phyloP scores from a whole-genome alignment of 2,329 filamentous ascomycete species.

The Phaeomoniella chlamydospora region DNA sequence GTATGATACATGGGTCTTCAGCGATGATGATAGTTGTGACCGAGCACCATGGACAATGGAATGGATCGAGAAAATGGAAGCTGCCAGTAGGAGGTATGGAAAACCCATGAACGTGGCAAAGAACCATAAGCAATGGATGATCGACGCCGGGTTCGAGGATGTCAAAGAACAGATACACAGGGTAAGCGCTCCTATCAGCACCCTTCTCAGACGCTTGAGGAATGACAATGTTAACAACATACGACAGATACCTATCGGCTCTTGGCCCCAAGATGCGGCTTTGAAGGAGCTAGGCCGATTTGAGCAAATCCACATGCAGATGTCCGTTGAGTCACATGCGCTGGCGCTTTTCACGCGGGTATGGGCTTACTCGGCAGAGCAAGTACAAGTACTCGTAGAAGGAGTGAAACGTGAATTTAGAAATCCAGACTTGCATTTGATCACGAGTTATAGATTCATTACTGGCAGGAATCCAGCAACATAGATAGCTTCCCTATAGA shows the following conservation, averaged over 20 bases:
- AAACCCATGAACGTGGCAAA: constrained; percentile 20
- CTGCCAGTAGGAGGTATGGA: constrained; percentile 17
- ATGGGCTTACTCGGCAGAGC: constrained; percentile 21
- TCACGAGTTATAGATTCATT: constrained; percentile 8
- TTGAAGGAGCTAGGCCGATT: constrained; percentile 36
- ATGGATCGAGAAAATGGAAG: constrained; percentile 14
- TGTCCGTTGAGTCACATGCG: constrained; percentile 18
- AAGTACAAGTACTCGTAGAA: constrained; percentile 22
- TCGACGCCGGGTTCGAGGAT: constrained; percentile 38
- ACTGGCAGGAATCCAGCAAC: neutral
- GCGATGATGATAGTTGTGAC: constrained; percentile 1
- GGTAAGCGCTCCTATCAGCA: too few relatives aligned
- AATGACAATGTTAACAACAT: constrained; percentile 3
- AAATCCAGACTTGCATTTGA: constrained; percentile 21
- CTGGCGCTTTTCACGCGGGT: constrained; percentile 23
- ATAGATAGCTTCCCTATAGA: neutral
- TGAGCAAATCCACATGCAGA: constrained; percentile 15
- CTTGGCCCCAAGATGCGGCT: constrained; percentile 36
- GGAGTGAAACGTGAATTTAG: constrained; percentile 22
- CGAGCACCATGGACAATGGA: constrained; percentile 7
- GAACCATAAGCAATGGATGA: constrained; percentile 26
- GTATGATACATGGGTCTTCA: constrained; percentile 12
- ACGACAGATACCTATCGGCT: constrained; percentile 30
- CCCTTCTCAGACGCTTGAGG: neutral
- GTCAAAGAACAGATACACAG: constrained; percentile 33